Evolutionary conservation across 2,329 filamentous ascomycete genomes (phyloP).

Genomic region (Trematosphaeria pertusa): DNA sequence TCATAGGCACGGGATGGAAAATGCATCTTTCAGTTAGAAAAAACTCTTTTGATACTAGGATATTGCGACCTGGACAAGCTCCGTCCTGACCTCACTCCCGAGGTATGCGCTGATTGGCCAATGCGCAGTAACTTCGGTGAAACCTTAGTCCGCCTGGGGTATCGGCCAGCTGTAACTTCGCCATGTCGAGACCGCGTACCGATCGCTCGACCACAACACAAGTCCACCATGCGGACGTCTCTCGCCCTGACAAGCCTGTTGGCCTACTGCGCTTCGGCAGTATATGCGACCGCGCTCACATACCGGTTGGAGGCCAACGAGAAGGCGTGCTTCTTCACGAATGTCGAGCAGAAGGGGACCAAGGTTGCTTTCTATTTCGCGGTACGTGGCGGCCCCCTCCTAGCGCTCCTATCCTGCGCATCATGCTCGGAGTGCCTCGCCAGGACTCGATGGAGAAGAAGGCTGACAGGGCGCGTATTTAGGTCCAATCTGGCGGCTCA

Average conservation of each 20-base stretch:
- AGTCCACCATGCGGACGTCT: conserved; percentile 44
- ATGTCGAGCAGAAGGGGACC: conserved; percentile 76
- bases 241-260: conserved; percentile 60
- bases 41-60: too few species aligned
- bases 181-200: neutral
- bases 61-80: too few species aligned
- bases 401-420: too few species aligned
- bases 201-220: conserved; percentile 11
- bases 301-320: conserved; percentile 92
- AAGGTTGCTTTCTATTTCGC: conserved; percentile 99
- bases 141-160: conserved; percentile 27
- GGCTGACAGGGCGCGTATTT: neutral
- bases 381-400: too few species aligned
- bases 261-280: conserved; percentile 72
- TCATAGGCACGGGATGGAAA: conserved; percentile 3
- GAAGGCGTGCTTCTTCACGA: conserved; percentile 92
- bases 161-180: conserved; percentile 36
- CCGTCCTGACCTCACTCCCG: too few species aligned
- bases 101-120: conserved; percentile 25
- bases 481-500: conserved; percentile 98
- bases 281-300: conserved; percentile 87
- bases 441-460: too few species aligned
- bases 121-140: conserved; percentile 24
- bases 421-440: too few species aligned
- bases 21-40: too few species aligned